Conservation (phyloP, 1,284 basidiomycete genomes). For the Ceraceosorus guamensis region DNA sequence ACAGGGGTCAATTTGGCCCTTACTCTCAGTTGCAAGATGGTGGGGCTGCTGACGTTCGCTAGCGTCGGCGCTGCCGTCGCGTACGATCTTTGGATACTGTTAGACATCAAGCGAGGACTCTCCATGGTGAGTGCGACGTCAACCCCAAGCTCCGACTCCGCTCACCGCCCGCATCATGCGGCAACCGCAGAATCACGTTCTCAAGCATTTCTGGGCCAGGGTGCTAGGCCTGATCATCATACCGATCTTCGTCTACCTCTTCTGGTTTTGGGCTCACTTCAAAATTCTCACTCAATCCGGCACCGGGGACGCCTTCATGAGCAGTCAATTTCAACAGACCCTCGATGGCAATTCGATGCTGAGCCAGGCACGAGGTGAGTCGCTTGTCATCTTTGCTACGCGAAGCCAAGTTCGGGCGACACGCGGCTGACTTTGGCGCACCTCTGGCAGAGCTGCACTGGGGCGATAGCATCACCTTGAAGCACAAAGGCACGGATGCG, state of each 20-base stretch:
- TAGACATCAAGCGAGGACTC: constrained; percentile 76
- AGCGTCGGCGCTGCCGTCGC: constrained; percentile 84
- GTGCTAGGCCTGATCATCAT: constrained; percentile 78
- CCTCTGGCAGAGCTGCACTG: constrained; percentile 72
- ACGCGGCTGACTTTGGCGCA: neutral
- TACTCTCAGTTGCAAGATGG: constrained; percentile 96
- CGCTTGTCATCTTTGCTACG: too few relatives aligned
- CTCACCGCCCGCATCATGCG: neutral
- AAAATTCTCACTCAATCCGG: constrained; percentile 81
- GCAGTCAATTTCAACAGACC: constrained; percentile 94
- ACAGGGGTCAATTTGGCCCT: constrained; percentile 91
- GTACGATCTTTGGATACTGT: constrained; percentile 87
- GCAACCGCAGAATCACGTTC: constrained; percentile 69
- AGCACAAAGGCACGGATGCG: constrained; percentile 85
- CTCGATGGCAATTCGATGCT: constrained; percentile 84
- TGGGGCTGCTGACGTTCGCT: constrained; percentile 84
- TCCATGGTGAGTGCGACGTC: constrained; percentile 11
- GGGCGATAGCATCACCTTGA: constrained; percentile 76
- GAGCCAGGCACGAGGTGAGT: constrained; percentile 61
- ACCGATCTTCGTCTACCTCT: constrained; percentile 82
- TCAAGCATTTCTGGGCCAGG: constrained; percentile 79
- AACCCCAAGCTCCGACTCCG: neutral
- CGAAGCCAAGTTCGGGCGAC: too few relatives aligned
- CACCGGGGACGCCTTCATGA: constrained; percentile 94
- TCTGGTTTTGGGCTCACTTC: constrained; percentile 96